Conservation (phyloP, 768 basidiomycete genomes). For the Amanita jacksonii region DNA sequence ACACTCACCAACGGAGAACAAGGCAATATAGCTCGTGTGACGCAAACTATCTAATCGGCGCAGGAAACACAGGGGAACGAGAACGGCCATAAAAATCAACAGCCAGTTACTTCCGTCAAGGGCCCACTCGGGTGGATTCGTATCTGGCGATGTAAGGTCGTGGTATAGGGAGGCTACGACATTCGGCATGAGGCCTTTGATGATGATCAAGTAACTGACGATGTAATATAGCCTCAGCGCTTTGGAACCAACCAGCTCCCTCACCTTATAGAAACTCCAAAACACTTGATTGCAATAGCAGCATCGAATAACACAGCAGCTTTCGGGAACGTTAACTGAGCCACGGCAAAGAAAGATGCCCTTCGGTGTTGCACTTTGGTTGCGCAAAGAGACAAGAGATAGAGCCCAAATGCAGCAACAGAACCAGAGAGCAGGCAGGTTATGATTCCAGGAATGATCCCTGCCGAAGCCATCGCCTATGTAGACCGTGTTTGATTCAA, state of each 20-base stretch:
- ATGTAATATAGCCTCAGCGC: not conserved
- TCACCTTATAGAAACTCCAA: constrained; percentile 89
- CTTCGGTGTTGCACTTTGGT: constrained; percentile 62
- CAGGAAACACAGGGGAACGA: constrained; percentile 78
- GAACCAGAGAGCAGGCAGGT: constrained; percentile 78
- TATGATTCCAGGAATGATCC: constrained; percentile 81
- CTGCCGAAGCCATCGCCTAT: constrained; percentile 85
- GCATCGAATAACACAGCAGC: constrained; percentile 86
- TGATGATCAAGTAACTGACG: constrained; percentile 76
- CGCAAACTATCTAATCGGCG: constrained; percentile 77
- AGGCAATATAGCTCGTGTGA: constrained; percentile 84
- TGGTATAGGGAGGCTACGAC: constrained; percentile 81
- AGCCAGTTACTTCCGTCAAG: constrained; percentile 80
- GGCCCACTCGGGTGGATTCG: constrained; percentile 66
- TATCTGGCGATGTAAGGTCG: constrained; percentile 54
- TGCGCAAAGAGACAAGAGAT: constrained; percentile 81
- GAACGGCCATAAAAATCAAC: constrained; percentile 59
- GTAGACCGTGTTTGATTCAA: not conserved
- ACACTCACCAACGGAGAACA: constrained; percentile 78
- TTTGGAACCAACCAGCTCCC: constrained; percentile 14
- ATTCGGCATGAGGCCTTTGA: constrained; percentile 89
- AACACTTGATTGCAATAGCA: constrained; percentile 94
- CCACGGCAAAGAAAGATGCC: constrained; percentile 76
- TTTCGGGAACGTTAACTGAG: constrained; percentile 81
- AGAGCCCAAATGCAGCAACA: constrained; percentile 78